Evolutionary conservation across 2,329 filamentous ascomycete species (phyloP).

Genomic region (Venturia oleaginea): DNA sequence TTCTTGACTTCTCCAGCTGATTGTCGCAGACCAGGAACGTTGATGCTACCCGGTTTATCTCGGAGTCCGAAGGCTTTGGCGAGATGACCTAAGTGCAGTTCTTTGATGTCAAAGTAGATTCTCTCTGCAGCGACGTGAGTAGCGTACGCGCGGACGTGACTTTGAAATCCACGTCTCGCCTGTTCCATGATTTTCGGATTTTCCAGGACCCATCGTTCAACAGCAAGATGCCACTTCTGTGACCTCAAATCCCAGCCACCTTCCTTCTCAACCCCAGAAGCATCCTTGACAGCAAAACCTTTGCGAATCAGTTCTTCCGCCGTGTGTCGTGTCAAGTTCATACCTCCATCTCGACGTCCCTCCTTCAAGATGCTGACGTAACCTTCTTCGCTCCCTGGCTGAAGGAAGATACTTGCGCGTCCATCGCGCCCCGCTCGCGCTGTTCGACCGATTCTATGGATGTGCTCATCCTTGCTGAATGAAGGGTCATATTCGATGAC

Average conservation of each 20-base stretch:
- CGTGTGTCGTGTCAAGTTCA: conserved; percentile 52
- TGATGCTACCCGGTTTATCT: conserved; percentile 77
- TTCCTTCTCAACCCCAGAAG: conserved; percentile 21
- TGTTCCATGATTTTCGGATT: conserved; percentile 65
- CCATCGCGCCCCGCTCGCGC: conserved; percentile 86
- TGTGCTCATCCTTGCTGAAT: conserved; percentile 85
- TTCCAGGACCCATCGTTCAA: conserved; percentile 57
- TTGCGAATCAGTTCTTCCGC: conserved; percentile 59
- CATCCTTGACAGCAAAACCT: conserved; percentile 42
- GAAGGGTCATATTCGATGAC: conserved; percentile 95
- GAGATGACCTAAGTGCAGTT: conserved; percentile 82
- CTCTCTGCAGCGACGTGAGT: conserved; percentile 85
- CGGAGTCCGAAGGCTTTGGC: conserved; percentile 89
- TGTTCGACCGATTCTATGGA: conserved; percentile 90
- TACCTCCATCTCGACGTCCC: conserved; percentile 54
- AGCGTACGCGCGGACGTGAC: conserved; percentile 87
- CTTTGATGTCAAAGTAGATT: conserved; percentile 80
- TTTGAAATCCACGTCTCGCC: conserved; percentile 78
- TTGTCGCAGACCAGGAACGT: conserved; percentile 41
- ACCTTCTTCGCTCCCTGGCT: conserved; percentile 83
- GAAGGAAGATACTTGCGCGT: conserved; percentile 78
- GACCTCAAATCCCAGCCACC: conserved; percentile 54
- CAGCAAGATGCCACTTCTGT: conserved; percentile 57
- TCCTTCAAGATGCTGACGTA: conserved; percentile 74
- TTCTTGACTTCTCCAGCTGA: conserved; percentile 39